Base-by-base conservation (phyloP, 306 rosid species). In the Malus orientalis region DNA sequence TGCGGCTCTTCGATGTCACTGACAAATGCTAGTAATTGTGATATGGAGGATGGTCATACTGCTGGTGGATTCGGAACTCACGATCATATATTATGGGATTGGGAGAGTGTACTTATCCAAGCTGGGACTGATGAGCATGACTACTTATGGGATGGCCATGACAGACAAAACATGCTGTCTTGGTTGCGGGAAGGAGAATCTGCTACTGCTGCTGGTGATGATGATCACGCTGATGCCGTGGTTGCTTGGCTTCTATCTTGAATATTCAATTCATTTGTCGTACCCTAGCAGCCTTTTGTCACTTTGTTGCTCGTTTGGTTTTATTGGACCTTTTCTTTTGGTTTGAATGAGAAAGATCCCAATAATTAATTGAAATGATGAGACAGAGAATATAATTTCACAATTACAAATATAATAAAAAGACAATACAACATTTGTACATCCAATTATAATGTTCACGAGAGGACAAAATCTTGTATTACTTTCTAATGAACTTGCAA, bases 221-320 rank as follows among this genome's bases (percentile, higher is more conserved):
- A 57, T 72, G 53, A 55, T 40, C 30, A 13, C 38, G 38, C 85
- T 69, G 67, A 84, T 47, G 91, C 84, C 1, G 49, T 85, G 54
- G 63, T 84, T 30, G 83, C 87, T 66, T 85, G 91, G 90, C 79
- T 92, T 68, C 87, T 89, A 18, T 88, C 93, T 58, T 91, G 81
- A 88, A 71, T 51, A 1, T 22, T 62, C 67, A 14, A 13, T 14
- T 62, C 32, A 62, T 29, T n/a, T 59, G 14, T 58, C 22, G 62
- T 22, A 58, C 29, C 5, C 27, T 23, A n/a, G 27, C 15, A 7
- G 42, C 42, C 27, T 58, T 58, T 58, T 11, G 11, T 58, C 29
- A 58, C 11, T 22, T 58, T 58, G 16, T 23, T 59, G 20, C 20
- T 51, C 6, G 20, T 15, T 51, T 51, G 55, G 55, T 51, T 51